These are phyloP conservation scores for Zasmidium cellare DNA, from an alignment of 2,329 filamentous ascomycete genomes.

Conservation along the genomic window DNA sequence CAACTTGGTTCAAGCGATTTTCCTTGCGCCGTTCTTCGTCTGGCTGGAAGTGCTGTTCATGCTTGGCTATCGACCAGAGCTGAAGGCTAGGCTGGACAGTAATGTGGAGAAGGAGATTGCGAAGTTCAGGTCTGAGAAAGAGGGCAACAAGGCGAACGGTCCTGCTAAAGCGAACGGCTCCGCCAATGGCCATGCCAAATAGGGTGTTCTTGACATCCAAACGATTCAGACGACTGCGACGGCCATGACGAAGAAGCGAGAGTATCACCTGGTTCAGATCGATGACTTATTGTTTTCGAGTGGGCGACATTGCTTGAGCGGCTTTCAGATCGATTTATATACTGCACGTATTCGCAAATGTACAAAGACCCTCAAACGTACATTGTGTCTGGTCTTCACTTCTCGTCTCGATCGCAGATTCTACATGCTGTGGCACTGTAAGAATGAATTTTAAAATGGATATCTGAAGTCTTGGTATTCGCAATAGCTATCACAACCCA, in stretches of 20 bases:
- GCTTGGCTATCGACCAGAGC: slow-evolving; percentile 83
- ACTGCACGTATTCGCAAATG: too few species aligned
- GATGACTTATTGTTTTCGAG: too few species aligned
- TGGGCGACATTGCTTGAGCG: background rate
- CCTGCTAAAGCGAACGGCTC: slow-evolving; percentile 24
- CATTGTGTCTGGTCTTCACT: too few species aligned
- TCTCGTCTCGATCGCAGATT: too few species aligned
- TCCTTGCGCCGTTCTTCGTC: slow-evolving; percentile 92
- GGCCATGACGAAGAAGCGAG: background rate
- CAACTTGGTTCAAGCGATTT: slow-evolving; percentile 87
- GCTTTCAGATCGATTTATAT: too few species aligned
- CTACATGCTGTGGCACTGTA: too few species aligned
- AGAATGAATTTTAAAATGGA: too few species aligned
- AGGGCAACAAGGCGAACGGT: slow-evolving; percentile 37
- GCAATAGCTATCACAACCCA: background rate
- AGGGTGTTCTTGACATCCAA: background rate
- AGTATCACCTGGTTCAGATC: too few species aligned
- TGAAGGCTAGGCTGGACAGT: slow-evolving; percentile 78
- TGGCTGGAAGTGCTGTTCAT: slow-evolving; percentile 94
- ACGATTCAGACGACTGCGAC: background rate
- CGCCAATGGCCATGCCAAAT: slow-evolving; percentile 27
- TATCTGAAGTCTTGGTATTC: background rate
- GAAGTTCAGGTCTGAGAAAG: slow-evolving; percentile 66
- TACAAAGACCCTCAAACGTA: too few species aligned
- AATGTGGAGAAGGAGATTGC: slow-evolving; percentile 73